Evolutionary conservation across 2,329 filamentous ascomycete genomes (phyloP).

Genomic region (Eutypella sp.): DNA sequence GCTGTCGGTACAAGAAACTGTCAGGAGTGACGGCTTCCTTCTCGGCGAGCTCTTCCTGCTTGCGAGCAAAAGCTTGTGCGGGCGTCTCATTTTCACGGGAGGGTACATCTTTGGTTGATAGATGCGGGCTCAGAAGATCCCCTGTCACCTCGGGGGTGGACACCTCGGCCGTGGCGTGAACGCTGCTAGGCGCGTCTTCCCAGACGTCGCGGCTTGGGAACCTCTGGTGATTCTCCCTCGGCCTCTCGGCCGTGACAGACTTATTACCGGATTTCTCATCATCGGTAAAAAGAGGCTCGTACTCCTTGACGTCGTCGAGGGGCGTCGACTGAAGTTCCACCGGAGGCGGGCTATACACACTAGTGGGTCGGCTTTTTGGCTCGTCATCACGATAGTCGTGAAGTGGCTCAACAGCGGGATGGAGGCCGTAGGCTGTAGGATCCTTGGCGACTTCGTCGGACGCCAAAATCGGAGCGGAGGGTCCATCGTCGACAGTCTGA

Average conservation of each 20-base stretch:
- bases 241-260: constrained; percentile 37
- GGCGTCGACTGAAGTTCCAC: constrained; percentile 60
- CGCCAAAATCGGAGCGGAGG: constrained; percentile 78
- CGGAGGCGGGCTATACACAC: constrained; percentile 53
- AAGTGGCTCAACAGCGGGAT: constrained; percentile 76
- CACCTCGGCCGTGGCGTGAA: constrained; percentile 75
- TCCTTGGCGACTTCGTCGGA: constrained; percentile 80
- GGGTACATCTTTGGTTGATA: constrained; percentile 29
- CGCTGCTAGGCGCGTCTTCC: constrained; percentile 90
- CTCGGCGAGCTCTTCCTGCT: constrained; percentile 61
- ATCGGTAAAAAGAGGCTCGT: constrained; percentile 89
- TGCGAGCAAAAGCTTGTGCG: constrained; percentile 60
- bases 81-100: constrained; percentile 47
- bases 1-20: constrained; percentile 49
- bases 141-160: constrained; percentile 67
- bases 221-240: constrained; percentile 54
- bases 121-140: constrained; percentile 34
- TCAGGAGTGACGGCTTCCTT: constrained; percentile 42
- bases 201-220: constrained; percentile 96
- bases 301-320: constrained; percentile 84
- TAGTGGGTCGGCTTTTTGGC: constrained; percentile 58
- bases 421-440: constrained; percentile 60
- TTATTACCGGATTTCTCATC: constrained; percentile 51
- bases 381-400: constrained; percentile 57
- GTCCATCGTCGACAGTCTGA: constrained; percentile 52